Conservation (phyloP, 306 rosid species). For the Malus fusca region DNA sequence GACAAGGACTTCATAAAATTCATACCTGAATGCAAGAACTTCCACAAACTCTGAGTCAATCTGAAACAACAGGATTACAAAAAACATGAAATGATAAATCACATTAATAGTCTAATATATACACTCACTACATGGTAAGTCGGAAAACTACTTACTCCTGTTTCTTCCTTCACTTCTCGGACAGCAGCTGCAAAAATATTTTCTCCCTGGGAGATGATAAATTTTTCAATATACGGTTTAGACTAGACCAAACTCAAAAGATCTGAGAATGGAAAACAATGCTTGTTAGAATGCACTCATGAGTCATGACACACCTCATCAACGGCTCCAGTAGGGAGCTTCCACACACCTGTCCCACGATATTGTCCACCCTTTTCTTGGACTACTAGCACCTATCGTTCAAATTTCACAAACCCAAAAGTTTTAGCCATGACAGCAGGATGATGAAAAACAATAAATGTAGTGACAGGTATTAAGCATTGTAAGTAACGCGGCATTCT, state of each 20-base stretch:
- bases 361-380: slow-evolving; percentile 64
- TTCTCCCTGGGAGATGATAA: slow-evolving; percentile 49
- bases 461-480: not conserved
- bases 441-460: not conserved
- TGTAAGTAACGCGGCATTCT: not conserved
- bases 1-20: not conserved
- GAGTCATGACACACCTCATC: slow-evolving; percentile 45
- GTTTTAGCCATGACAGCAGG: not conserved
- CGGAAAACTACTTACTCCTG: slow-evolving; percentile 51
- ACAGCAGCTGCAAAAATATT: slow-evolving; percentile 64
- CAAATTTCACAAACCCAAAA: not conserved
- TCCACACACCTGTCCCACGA: slow-evolving; percentile 61
- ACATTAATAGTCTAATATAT: not conserved
- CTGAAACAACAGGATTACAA: slow-evolving; percentile 40
- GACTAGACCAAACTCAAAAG: not conserved
- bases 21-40: slow-evolving; percentile 64
- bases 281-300: not conserved
- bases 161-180: slow-evolving; percentile 90
- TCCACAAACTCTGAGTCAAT: slow-evolving; percentile 71
- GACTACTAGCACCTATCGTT: slow-evolving; percentile 61
- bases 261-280: not conserved
- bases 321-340: slow-evolving; percentile 75
- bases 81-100: not conserved
- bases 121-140: not conserved
- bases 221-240: slow-evolving; percentile 13